A percentile compares a stretch with the other conserved stretches of the same genome.
Conservation (phyloP, 768 basidiomycete species). For the Boletus coccyginus region DNA sequence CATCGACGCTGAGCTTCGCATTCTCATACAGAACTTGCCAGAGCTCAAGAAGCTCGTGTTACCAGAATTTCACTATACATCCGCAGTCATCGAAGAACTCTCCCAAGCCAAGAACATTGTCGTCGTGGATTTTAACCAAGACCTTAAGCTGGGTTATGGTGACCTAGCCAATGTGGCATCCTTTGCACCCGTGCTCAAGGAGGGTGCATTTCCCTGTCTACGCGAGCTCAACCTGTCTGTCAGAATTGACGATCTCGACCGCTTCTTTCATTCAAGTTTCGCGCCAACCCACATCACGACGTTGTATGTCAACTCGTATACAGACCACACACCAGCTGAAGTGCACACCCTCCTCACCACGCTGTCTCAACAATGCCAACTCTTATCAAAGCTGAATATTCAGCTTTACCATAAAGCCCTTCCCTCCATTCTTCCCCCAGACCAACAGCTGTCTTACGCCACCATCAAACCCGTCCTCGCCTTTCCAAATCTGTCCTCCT, state of each 20-base stretch:
- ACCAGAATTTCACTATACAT: conserved; percentile 52
- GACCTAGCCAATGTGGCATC: conserved; percentile 40
- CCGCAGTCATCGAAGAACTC: conserved; percentile 42
- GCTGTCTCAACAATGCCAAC: conserved; percentile 46
- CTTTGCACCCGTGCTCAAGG: conserved; percentile 43
- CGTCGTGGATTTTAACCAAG: conserved; percentile 53
- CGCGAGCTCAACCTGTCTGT: conserved; percentile 51
- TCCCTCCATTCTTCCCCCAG: conserved; percentile 10
- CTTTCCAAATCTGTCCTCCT: conserved; percentile 31
- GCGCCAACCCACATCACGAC: conserved; percentile 48
- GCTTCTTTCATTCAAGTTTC: conserved; percentile 43
- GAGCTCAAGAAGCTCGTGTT: conserved; percentile 48
- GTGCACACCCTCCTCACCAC: conserved; percentile 43
- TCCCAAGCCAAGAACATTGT: conserved; percentile 43
- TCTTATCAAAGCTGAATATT: conserved; percentile 43
- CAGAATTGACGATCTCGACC: conserved; percentile 41
- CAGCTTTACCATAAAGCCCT: conserved; percentile 29
- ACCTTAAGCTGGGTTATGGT: conserved; percentile 47
- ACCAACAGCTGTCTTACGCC: conserved; percentile 33
- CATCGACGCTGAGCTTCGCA: conserved; percentile 40
- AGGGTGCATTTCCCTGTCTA: conserved; percentile 53
- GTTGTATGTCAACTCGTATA: conserved; percentile 51
- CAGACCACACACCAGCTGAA: conserved; percentile 40
- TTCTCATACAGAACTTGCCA: conserved; percentile 39
- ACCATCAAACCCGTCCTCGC: conserved; percentile 37